Base-by-base conservation (phyloP, 345 rosid species). In the Stellera chamaejasme region DNA sequence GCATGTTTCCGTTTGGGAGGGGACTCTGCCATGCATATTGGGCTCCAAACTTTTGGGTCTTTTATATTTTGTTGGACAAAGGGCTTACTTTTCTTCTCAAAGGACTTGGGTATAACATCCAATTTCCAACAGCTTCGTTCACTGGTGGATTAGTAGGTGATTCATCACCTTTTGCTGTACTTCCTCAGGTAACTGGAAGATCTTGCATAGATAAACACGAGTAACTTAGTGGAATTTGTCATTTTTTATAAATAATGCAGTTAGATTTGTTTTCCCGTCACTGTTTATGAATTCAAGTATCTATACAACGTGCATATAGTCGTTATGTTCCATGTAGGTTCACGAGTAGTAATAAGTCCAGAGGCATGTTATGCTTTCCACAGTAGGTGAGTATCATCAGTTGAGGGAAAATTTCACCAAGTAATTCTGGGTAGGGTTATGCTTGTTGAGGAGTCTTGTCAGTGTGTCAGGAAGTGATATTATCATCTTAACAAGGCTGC, bases 21-120 rank as follows among this genome's bases (percentile, higher is more conserved):
- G 98, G 98, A 61, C 79, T 92, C 56, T 88, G 95, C 62, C 97
- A 93, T 73, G 97, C 97, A 4, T 93, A 82, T 42, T 93, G 99
- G 99, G 97, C 99, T 10, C 99, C 96, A 10, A 93, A 89, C 46
- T 82, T 93, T 61, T 93, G 97, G 97, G 97, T 89, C 45, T 84
- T 89, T 75, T 93, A 93, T 62, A 82, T 93, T 45, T 48, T 84
- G 43, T 64, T 84, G 4, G 99, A 93, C 76, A 93, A 93, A 72
- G 78, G 72, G 12, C 75, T 84, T 36, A 78, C 83, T 56, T 73
- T 77, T 72, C 15, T 66, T 0, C 77, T 89, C 23, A 72, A 80
- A 63, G 87, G 66, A 66, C 69, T 87, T 42, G 87, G 96, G 0
- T 74, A 79, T 45, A 56, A 66, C 10, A 63, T 86, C 48, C 76